Base-by-base conservation (phyloP, 495 filamentous ascomycete species). In the Hypoxylon crocopeplum region DNA sequence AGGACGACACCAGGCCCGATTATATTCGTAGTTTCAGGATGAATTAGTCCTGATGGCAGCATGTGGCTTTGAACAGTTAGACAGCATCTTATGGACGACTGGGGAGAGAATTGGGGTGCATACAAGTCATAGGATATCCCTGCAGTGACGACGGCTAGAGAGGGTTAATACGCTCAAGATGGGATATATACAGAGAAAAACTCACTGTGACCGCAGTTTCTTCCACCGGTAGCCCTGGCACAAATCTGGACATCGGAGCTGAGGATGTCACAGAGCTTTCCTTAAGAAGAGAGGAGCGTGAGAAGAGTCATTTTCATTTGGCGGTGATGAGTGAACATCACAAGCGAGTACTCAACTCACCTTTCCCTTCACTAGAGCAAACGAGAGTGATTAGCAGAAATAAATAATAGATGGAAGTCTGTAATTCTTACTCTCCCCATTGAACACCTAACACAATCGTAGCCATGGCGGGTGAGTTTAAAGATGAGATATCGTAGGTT, bases 1-100 rank as follows among this genome's bases (percentile, higher is more conserved):
- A 96, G 83, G 48, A 96, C 92, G 42, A 87, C 87, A 48, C 91
- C 91, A 52, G 88, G 87, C 45, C 92, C 92, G 72, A 97, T 90
- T 40, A 97, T 77, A 77, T 94, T 97, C 59, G 86, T 78, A 72
- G 84, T 90, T 48, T 76, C 77, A 2, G 88, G 90, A 64, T 89
- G 90, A 52, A 95, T 78, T 8, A 96, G 85, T 42, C 88, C 89
- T 40, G 82, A 85, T 13, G 82, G 82, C 6, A 84, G 69, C 48
- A 79, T 71, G 75, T 93, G 91, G 22, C 59, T 57, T 48, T 10
- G 4, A 36, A 39, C n/a, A 10, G 21, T 62, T 7, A 56, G 47
- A n/a, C 3, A 46, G 2, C 20, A 2, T 4, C 15, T 33, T 7
- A 2, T 11, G 7, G 11, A 2, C 5, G 12, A 25, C 17, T 27